phyloP scores from a whole-genome alignment of 2,329 filamentous ascomycete species.

The Ceratocystis albifundus region DNA sequence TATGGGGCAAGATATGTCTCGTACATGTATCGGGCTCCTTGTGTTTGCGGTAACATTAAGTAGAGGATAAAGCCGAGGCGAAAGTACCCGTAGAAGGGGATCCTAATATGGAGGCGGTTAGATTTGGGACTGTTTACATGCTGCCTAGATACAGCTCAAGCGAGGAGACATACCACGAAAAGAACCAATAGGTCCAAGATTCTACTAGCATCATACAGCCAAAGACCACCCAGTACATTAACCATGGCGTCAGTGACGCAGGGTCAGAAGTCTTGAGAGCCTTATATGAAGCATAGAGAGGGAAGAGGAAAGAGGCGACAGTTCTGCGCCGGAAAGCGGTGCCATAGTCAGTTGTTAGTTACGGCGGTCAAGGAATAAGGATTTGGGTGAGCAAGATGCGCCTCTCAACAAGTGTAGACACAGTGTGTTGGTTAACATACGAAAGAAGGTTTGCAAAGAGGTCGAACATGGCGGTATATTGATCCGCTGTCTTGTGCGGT shows the following conservation, averaged over 20 bases:
- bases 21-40: conserved; percentile 80
- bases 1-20: conserved; percentile 77
- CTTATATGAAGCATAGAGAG: conserved; percentile 95
- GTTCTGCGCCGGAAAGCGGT: conserved; percentile 46
- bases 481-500: not conserved
- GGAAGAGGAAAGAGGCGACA: conserved; percentile 80
- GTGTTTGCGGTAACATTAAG: conserved; percentile 93
- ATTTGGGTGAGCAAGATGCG: conserved; percentile 14
- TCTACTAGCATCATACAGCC: conserved; percentile 71
- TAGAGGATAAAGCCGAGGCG: conserved; percentile 81
- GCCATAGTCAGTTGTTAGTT: conserved; percentile 4
- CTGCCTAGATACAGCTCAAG: not conserved
- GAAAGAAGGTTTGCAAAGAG: conserved; percentile 66
- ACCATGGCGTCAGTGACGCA: conserved; percentile 84
- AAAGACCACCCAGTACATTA: conserved; percentile 98
- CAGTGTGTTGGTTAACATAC: conserved; percentile 41
- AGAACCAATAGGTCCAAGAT: conserved; percentile 76
- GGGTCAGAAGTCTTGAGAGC: conserved; percentile 87
- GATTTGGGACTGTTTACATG: not conserved
- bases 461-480: conserved; percentile 53
- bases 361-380: not conserved
- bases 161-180: conserved; percentile 52
- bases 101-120: conserved; percentile 36
- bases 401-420: conserved; percentile 7
- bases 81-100: conserved; percentile 89